Conservation (phyloP, 148 eudicot species). For the Diospyros kaki region DNA sequence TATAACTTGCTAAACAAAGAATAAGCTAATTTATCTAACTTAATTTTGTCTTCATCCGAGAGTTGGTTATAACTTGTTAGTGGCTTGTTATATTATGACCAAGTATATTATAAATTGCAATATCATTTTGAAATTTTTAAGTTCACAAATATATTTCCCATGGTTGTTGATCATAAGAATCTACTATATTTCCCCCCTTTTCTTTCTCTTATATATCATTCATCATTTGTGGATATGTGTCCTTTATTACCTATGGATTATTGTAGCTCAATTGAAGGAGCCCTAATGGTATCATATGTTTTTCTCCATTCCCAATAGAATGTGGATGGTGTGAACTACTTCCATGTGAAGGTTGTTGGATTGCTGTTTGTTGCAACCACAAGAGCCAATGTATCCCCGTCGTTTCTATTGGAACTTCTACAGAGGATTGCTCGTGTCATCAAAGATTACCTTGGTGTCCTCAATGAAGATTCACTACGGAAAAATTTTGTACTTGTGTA, state of each 20-base stretch:
- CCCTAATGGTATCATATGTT: background rate
- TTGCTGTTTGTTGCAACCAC: slow-evolving; percentile 92
- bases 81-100: background rate
- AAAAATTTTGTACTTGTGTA: slow-evolving; percentile 95
- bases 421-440: slow-evolving; percentile 92
- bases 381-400: slow-evolving; percentile 80
- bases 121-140: background rate
- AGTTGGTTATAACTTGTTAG: background rate
- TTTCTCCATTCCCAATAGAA: slow-evolving; percentile 45
- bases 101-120: background rate
- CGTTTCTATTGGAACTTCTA: slow-evolving; percentile 83
- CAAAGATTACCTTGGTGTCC: slow-evolving; percentile 95
- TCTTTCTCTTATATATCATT: background rate
- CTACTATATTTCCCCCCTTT: background rate
- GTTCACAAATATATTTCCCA: background rate
- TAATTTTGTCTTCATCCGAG: background rate
- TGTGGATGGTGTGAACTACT: slow-evolving; percentile 90
- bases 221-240: background rate
- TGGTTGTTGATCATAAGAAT: background rate
- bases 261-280: too few species aligned
- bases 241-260: too few species aligned
- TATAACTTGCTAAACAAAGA: background rate
- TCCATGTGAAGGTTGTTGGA: slow-evolving; percentile 95
- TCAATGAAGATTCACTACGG: slow-evolving; percentile 81
- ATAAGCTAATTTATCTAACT: background rate